Base-by-base conservation (phyloP, 2,329 filamentous ascomycete genomes). In the Fusarium albidum region DNA sequence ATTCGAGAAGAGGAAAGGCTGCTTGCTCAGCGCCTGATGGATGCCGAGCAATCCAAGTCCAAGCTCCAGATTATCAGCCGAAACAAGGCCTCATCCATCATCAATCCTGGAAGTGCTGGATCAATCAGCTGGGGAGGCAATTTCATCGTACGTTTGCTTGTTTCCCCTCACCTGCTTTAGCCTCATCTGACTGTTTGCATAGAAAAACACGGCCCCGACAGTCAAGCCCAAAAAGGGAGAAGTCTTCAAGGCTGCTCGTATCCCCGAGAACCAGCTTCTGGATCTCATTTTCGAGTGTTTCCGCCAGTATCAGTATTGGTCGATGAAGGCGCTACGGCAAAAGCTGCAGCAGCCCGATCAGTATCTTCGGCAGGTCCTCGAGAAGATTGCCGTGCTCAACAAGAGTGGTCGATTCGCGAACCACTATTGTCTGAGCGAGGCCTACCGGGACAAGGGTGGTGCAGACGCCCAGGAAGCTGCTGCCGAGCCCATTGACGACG, bases 261-360 rank as follows among this genome's bases (percentile, higher is more conserved):
- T 98, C 75, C 88, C 92, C 37, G 87, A 93, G 73, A 89, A 92
- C 79, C 89, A 95, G 68, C 86, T 99, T 58, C 77, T 96, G 75
- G 93, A 97, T 75, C 83, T 85, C 60, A 87, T 99, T 56, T 92
- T 94, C 78, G 77, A 83, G 41, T 89, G 88, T 70, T 99, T 97
- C 85, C 85, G 88, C 50, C 80, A 89, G 67, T 96, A 90, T 80
- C 87, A 88, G 66, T 98, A 95, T 75, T 99, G 94, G 93, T 87
- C 90, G n/a, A 90, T 98, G 81, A 93, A 91, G 69, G 85, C 89
- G 6, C 83, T 99, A 64, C 91, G 92, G 59, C 81, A 86, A 43
- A 79, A 83, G 55, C 84, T 96, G 32, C 84, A 88, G 54, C 95
- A 99, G 75, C 95, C 95, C 2, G 95, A 98, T 71, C 87, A 89